A percentile compares a stretch with the other conserved stretches of the same genome.
Evolutionary conservation across 2,329 filamentous ascomycete species (phyloP).

Genomic region (Aspergillus viridinutans): DNA sequence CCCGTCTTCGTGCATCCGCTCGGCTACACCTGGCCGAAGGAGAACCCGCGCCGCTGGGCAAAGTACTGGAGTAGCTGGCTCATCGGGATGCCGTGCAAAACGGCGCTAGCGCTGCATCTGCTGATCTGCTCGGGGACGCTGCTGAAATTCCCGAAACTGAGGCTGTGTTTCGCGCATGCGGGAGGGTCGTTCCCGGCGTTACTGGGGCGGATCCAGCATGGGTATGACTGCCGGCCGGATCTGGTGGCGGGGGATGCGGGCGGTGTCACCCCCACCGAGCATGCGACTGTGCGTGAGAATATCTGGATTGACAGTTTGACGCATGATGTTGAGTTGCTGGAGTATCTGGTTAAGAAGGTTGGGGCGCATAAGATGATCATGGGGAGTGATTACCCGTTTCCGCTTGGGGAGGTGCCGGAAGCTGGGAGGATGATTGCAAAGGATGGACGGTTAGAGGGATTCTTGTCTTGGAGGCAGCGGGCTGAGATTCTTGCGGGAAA

Average conservation of each 20-base stretch:
- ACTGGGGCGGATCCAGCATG: constrained; percentile 17
- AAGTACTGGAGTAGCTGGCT: constrained; percentile 19
- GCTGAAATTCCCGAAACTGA: constrained; percentile 11
- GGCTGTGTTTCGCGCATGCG: constrained; percentile 16
- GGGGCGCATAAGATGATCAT: constrained; percentile 13
- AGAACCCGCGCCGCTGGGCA: constrained; percentile 15
- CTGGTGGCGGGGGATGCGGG: constrained; percentile 8
- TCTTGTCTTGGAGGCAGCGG: constrained; percentile 10
- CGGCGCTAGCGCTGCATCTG: constrained; percentile 13
- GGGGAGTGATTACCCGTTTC: constrained; percentile 21
- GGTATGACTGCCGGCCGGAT: constrained; percentile 11
- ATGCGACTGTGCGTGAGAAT: constrained; percentile 6
- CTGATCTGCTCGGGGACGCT: constrained; percentile 13
- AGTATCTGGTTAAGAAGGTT: constrained; percentile 18
- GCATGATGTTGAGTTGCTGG: constrained; percentile 16
- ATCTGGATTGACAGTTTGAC: constrained; percentile 14
- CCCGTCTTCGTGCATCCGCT: constrained; percentile 18
- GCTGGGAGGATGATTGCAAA: constrained; percentile 15
- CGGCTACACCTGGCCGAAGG: constrained; percentile 14
- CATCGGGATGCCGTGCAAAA: constrained; percentile 17
- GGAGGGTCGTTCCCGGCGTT: constrained; percentile 14
- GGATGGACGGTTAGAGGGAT: constrained; percentile 7
- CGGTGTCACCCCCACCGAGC: constrained; percentile 6
- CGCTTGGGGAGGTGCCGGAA: constrained; percentile 16
- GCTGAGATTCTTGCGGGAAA: constrained; percentile 16